Base-by-base conservation (phyloP, 768 basidiomycete genomes). In the Lactarius deliciosus region DNA sequence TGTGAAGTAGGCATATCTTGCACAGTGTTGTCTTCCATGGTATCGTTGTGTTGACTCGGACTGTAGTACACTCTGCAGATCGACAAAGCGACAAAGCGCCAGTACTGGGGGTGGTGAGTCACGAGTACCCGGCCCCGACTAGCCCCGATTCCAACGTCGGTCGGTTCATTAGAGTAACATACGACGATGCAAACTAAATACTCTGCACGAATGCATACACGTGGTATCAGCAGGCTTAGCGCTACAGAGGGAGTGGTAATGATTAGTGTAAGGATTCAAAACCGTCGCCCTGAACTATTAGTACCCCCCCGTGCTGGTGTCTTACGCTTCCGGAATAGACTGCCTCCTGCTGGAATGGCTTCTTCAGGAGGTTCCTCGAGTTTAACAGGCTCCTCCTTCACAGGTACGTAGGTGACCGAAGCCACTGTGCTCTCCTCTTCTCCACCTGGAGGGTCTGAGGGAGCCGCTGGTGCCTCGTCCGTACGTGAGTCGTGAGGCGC, bases 251-350 rank as follows among this genome's bases (percentile, higher is more conserved):
- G 47, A 50, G 11, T 22, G 11, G 22, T 50, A 50, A n/a, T 15
- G 22, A 60, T 55, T 41, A 54, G 10, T 22, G 15, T 11, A 3
- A 30, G 11, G 22, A 47, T n/a, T 50, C 56, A 70, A 50, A 59
- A 64, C 43, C 69, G 64, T 53, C 67, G 69, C 36, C 67, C 69
- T 18, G 61, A 68, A 54, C 41, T 63, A 32, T 63, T 64, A 6
- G 54, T 32, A 6, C 61, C 68, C n/a, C 68, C 64, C 22, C 68
- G 45, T n/a, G 25, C 57, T 11, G 68, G 68, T 34, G 64, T 45
- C 41, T 65, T 69, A 11, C 68, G 70, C 61, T 69, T 70, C 43
- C 64, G 64, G 62, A 70, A 70, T 25, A 69, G 30, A 45, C 70
- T 69, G 11, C 62, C 64, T 25, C 41, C 56, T 30, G 57, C 60